Evolutionary conservation across 345 rosid species (phyloP).

Genomic region (Pseudoturritis turrita): DNA sequence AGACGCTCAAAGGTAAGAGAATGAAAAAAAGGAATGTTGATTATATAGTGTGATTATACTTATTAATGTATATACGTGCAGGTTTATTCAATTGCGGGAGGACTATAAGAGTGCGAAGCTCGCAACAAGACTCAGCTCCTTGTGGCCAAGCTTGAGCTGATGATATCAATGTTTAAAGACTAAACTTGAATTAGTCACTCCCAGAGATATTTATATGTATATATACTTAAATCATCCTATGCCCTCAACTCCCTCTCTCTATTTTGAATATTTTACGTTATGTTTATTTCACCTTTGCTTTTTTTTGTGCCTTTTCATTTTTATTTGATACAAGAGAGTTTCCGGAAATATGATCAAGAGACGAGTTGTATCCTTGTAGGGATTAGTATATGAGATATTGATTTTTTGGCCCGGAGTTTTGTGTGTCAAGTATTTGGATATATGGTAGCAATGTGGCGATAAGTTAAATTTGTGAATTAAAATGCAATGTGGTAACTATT

Average conservation of each 20-base stretch:
- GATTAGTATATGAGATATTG: not conserved
- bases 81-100: slow-evolving; percentile 94
- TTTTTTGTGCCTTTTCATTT: too few relatives aligned
- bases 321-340: not conserved
- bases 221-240: not conserved
- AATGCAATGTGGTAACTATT: not conserved
- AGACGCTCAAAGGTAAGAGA: slow-evolving; percentile 73
- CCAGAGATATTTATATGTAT: not conserved
- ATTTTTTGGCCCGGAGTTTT: not conserved
- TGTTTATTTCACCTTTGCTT: too few relatives aligned
- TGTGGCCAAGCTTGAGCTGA: slow-evolving; percentile 75
- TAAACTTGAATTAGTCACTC: not conserved
- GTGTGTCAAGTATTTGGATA: too few relatives aligned
- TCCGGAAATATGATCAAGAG: not conserved
- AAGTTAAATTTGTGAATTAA: not conserved
- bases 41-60: too few relatives aligned
- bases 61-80: slow-evolving; percentile 24
- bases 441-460: not conserved
- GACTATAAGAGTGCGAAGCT: slow-evolving; percentile 95
- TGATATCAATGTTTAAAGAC: slow-evolving; percentile 21
- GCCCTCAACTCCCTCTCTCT: not conserved
- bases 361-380: not conserved
- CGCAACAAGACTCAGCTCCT: slow-evolving; percentile 73
- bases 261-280: not conserved
- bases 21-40: not conserved